Percentiles rank a stretch among this genome's conserved stretches.
Evolutionary conservation across 2,329 filamentous ascomycete species (phyloP).

Genomic region (Calonectria henricotiae): DNA sequence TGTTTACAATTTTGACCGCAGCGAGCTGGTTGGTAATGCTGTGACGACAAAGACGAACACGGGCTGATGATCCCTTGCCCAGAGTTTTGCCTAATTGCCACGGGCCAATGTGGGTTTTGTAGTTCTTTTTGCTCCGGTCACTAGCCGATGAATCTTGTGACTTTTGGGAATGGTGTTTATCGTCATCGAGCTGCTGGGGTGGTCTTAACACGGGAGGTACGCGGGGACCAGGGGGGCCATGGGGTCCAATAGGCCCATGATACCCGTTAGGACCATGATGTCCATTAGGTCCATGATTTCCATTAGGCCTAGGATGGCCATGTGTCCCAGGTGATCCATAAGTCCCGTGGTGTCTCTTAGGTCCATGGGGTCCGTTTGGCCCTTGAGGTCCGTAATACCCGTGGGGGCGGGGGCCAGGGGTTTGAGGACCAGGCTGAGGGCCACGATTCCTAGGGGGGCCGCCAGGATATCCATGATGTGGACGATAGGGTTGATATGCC

Average conservation of each 20-base stretch:
- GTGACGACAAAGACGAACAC: constrained; percentile 90
- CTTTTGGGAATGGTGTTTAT: constrained; percentile 60
- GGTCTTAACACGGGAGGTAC: constrained; percentile 45
- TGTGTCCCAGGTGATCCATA: constrained; percentile 31
- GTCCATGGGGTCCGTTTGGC: background rate
- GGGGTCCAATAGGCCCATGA: background rate
- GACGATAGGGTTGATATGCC: constrained; percentile 39
- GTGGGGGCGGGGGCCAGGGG: constrained; percentile 45
- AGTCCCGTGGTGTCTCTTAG: constrained; percentile 6
- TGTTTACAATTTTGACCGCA: constrained; percentile 96
- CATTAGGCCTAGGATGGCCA: background rate
- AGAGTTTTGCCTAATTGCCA: constrained; percentile 94
- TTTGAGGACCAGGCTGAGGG: constrained; percentile 36
- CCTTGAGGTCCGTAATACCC: constrained; percentile 14
- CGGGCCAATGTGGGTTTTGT: constrained; percentile 88
- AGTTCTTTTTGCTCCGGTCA: constrained; percentile 61
- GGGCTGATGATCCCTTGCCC: constrained; percentile 90
- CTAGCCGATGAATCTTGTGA: constrained; percentile 63
- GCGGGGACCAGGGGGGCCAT: constrained; percentile 42
- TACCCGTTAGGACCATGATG: background rate
- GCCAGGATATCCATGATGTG: constrained; percentile 40
- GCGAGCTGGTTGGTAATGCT: constrained; percentile 83
- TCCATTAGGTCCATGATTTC: background rate
- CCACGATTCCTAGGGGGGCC: constrained; percentile 44
- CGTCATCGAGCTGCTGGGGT: constrained; percentile 55